These are phyloP conservation scores for Saccharomyces hybrid DNA, from an alignment of 1,139 yeast species.

Conservation along the genomic window DNA sequence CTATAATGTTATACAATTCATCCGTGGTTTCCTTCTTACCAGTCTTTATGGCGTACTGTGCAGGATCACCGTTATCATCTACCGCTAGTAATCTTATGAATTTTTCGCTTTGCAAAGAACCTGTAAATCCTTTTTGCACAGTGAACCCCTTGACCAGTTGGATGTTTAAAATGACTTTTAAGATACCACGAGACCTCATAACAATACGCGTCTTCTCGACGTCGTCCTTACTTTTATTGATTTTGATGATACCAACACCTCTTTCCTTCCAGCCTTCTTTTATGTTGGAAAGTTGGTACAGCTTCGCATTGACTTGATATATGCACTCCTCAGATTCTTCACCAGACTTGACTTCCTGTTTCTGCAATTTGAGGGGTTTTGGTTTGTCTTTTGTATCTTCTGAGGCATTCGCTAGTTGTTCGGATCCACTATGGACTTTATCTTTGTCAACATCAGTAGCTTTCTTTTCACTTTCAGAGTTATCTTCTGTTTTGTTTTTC, in stretches of 20 bases:
- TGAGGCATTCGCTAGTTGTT: background rate
- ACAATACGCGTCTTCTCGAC: conserved; percentile 48
- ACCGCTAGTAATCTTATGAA: conserved; percentile 61
- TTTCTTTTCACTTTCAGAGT: conserved; percentile 4
- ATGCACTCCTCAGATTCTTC: conserved; percentile 77
- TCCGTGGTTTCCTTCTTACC: conserved; percentile 55
- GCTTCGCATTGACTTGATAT: conserved; percentile 65
- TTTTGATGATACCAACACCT: conserved; percentile 80
- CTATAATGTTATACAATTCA: conserved; percentile 47
- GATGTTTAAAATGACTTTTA: conserved; percentile 73
- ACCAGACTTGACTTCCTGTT: conserved; percentile 66
- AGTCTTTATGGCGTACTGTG: conserved; percentile 75
- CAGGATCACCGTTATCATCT: conserved; percentile 53
- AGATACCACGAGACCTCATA: conserved; percentile 85
- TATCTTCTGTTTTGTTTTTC: conserved; percentile 13
- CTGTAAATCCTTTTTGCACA: conserved; percentile 71
- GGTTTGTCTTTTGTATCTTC: background rate
- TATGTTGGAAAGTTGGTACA: conserved; percentile 62
- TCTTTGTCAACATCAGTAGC: conserved; percentile 2
- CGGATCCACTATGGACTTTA: conserved; percentile 1
- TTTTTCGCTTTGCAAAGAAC: conserved; percentile 73
- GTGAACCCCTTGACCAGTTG: conserved; percentile 55
- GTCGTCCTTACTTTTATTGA: conserved; percentile 44
- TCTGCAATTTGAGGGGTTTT: conserved; percentile 31
- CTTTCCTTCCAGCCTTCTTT: conserved; percentile 90